Evolutionary conservation across 768 basidiomycete genomes (phyloP), one percentile per base, ranked within the genome.

Genomic region (Leucocoprinus leucothites): DNA sequence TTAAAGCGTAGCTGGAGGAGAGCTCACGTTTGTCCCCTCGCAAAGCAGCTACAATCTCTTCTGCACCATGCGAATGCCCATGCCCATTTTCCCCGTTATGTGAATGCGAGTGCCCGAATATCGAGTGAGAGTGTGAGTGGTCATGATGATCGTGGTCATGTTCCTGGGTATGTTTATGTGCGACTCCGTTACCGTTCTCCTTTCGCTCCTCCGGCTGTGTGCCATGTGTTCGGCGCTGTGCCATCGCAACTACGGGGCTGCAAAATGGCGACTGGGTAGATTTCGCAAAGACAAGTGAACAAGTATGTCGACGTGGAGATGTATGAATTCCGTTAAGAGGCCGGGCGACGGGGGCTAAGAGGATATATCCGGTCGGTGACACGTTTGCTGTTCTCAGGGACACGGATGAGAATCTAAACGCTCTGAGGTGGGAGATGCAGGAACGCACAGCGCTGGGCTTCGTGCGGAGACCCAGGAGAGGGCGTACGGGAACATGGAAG

Each of bases 41-140:
- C 52, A 90, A 70, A 0, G 86, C 85, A 35, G 84, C 77, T 48
- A 90, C 78, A 50, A 92, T 81, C 62, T 81, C 77, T 61, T 86
- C 85, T 28, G 86, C 81, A 34, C 82, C 84, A 56, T 84, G 81
- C 34, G 70, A 65, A 53, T 86, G 80, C 25, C 68, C 65, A 55
- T 86, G 80, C 45, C 76, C 82, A 34, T 79, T 77, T 50, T 84
- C 80, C 25, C 72, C 77, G 28, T 49, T 56, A 64, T 87, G 85
- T 18, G 82, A 80, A 64, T 87, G 86, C 11, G 82, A 80, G 64
- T 87, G 87, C 0, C 76, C 72, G 63, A 87, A 85, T 59, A 86
- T 64, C 22, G 83, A 82, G 57, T 82, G 83, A 4, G 82, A 79
- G 67, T 87, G 86, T 1, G 76, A 64, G 63, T 84, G 78, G 38